Conservation (phyloP, 1,139 yeast genomes). For the Arxiozyma heterogenica region DNA sequence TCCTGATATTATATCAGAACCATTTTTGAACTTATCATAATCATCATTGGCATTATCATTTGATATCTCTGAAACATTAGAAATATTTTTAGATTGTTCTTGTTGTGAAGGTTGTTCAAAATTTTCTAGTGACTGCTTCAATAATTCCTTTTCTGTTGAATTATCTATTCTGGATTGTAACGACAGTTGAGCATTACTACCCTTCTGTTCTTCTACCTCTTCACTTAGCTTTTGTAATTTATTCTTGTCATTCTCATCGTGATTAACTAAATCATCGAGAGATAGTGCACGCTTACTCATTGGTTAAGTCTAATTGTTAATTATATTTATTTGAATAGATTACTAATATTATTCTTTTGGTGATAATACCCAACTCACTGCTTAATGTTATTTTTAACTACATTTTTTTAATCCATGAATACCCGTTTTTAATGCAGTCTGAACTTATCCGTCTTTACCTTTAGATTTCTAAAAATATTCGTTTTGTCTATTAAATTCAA, state of each 20-base stretch:
- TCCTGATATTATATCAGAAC: not conserved
- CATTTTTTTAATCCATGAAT: too few relatives aligned
- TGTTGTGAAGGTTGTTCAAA: not conserved
- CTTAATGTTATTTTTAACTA: too few relatives aligned
- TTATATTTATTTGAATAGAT: too few relatives aligned
- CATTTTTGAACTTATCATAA: not conserved
- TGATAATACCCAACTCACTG: not conserved
- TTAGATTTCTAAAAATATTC: too few relatives aligned
- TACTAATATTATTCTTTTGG: not conserved
- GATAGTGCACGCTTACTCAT: conserved; percentile 27
- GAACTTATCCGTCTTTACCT: not conserved
- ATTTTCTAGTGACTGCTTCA: not conserved
- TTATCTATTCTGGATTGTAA: conserved; percentile 4
- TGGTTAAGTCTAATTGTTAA: not conserved
- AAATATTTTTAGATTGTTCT: not conserved
- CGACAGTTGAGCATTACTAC: not conserved
- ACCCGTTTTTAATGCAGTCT: too few relatives aligned
- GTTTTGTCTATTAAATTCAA: too few relatives aligned
- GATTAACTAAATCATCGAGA: conserved; percentile 29
- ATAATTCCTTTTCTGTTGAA: not conserved
- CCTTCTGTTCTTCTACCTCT: conserved; percentile 6
- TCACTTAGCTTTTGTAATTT: conserved; percentile 13
- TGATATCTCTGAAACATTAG: conserved; percentile 3
- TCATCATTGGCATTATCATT: not conserved
- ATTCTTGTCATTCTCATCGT: conserved; percentile 22